Percentiles rank a stretch among this genome's conserved stretches.
These are phyloP conservation scores for Dactylorhiza incarnata DNA, from an alignment of 106 monocot species.

Conservation along the genomic window DNA sequence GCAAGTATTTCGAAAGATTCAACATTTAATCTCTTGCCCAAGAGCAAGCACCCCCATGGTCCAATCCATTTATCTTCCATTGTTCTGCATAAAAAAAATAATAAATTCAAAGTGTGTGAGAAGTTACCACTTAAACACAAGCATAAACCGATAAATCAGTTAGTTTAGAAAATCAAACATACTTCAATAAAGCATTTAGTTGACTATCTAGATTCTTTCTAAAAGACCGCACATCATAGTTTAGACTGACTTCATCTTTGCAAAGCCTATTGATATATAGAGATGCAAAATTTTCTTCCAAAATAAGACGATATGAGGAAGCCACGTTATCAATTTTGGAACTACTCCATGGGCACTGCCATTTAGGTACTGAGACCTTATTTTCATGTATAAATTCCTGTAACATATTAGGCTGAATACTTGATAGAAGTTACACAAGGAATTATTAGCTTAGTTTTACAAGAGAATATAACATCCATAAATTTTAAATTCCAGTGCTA, in stretches of 20 bases:
- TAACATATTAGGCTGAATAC: conserved; percentile 11
- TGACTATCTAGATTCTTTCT: conserved; percentile 55
- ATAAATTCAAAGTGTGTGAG: too few relatives aligned
- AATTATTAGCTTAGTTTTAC: background rate
- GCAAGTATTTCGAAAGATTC: conserved; percentile 24
- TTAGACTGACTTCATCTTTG: conserved; percentile 20
- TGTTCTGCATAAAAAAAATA: conserved; percentile 27
- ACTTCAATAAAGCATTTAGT: conserved; percentile 57
- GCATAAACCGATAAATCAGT: background rate
- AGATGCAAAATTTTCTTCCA: conserved; percentile 66
- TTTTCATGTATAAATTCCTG: background rate
- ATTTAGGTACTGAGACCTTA: conserved; percentile 14
- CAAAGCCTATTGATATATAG: conserved; percentile 14
- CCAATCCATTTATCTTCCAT: conserved; percentile 90
- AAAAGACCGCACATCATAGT: conserved; percentile 43
- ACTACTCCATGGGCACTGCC: conserved; percentile 74
- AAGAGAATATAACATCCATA: background rate
- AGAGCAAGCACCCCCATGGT: conserved; percentile 83
- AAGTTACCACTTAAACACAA: background rate
- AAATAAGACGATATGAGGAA: conserved; percentile 53
- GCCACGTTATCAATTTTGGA: conserved; percentile 56
- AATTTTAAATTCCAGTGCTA: background rate
- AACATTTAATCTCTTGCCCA: conserved; percentile 29
- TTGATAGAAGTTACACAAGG: conserved; percentile 17
- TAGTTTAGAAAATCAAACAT: conserved; percentile 5